Evolutionary conservation across 306 rosid species (phyloP).

Genomic region (Ammopiptanthus mongolicus): DNA sequence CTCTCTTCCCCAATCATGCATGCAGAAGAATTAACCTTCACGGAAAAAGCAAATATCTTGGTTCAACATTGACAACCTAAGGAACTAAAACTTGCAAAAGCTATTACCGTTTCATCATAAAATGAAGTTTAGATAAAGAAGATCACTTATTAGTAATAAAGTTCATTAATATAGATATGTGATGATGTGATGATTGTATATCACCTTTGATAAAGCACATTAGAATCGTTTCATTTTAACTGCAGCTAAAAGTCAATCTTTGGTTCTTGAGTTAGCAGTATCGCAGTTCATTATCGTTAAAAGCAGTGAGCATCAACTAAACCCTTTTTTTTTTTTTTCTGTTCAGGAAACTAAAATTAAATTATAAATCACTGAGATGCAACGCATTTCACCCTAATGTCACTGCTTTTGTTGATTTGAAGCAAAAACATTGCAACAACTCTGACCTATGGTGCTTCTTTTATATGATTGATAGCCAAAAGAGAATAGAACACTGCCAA

Average conservation of each 20-base stretch:
- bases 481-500: background rate
- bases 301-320: background rate
- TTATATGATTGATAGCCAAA: background rate
- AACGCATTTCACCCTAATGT: background rate
- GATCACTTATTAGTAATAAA: background rate
- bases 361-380: background rate
- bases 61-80: slow-evolving; percentile 13
- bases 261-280: background rate
- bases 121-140: background rate
- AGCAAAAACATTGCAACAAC: slow-evolving; percentile 1
- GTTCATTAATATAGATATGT: background rate
- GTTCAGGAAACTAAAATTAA: background rate
- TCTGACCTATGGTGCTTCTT: background rate
- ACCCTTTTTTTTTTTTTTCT: background rate
- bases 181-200: background rate
- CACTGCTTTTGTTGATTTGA: slow-evolving; percentile 4
- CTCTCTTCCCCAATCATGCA: slow-evolving; percentile 39
- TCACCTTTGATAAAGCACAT: background rate
- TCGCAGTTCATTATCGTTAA: background rate
- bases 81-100: slow-evolving; percentile 13
- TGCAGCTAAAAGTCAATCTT: background rate
- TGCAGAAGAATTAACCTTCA: slow-evolving; percentile 49
- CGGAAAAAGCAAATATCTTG: background rate
- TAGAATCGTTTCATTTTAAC: background rate
- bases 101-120: background rate